These are phyloP conservation scores for Leccinum arenicola DNA, from an alignment of 768 basidiomycete species.

Conservation along the genomic window DNA sequence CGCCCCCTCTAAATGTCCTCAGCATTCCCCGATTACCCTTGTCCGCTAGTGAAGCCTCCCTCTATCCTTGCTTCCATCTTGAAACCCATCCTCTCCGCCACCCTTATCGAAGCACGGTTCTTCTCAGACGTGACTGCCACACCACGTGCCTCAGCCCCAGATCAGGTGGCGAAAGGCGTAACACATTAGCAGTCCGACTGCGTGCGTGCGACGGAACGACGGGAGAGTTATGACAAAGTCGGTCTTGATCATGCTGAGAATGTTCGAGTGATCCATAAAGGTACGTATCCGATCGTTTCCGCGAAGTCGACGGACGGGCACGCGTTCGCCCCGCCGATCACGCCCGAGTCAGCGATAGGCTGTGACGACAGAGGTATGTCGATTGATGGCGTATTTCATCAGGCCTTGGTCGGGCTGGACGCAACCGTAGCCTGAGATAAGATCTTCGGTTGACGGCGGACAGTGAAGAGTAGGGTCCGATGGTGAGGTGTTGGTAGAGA, in stretches of 20 bases:
- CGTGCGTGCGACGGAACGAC: constrained; percentile 53
- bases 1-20: constrained; percentile 27
- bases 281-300: constrained; percentile 45
- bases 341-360: neutral
- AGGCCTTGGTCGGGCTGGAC: constrained; percentile 34
- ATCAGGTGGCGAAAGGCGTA: constrained; percentile 38
- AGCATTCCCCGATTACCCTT: constrained; percentile 37
- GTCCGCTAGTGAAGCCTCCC: constrained; percentile 44
- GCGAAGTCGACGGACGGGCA: constrained; percentile 36
- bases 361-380: constrained; percentile 40
- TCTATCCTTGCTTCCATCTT: constrained; percentile 50
- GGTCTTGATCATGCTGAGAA: constrained; percentile 46
- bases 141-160: constrained; percentile 60
- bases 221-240: constrained; percentile 54
- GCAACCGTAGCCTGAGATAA: constrained; percentile 30
- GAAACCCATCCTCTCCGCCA: constrained; percentile 63
- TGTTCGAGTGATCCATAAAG: constrained; percentile 42
- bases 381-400: constrained; percentile 49
- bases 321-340: neutral
- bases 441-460: constrained; percentile 34
- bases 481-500: constrained; percentile 48
- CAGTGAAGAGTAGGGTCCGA: constrained; percentile 43
- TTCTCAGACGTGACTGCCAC: constrained; percentile 50
- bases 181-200: constrained; percentile 48
- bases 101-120: constrained; percentile 47